Percentiles rank a stretch among this genome's conserved stretches.
Evolutionary conservation across 768 basidiomycete genomes (phyloP).

Genomic region (Rhizopogon sp.): DNA sequence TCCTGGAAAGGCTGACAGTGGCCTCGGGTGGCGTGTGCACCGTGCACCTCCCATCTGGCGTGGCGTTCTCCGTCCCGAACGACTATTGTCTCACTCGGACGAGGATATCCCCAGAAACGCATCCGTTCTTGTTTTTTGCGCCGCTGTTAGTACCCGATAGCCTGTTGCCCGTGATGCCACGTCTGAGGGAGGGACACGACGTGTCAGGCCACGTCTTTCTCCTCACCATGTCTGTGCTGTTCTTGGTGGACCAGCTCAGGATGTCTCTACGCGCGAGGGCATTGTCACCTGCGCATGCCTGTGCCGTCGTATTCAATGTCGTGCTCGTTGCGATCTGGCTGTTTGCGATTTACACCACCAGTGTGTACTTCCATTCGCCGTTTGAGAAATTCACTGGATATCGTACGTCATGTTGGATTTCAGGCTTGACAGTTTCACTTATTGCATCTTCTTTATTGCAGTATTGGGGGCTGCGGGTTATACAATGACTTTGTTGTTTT

Average conservation of each 20-base stretch:
- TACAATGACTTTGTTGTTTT: constrained; percentile 20
- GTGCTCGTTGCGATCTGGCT: constrained; percentile 60
- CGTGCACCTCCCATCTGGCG: constrained; percentile 55
- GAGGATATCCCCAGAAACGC: constrained; percentile 50
- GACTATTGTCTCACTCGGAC: constrained; percentile 52
- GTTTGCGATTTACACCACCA: constrained; percentile 74
- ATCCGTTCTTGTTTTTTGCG: constrained; percentile 57
- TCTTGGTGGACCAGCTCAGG: constrained; percentile 72
- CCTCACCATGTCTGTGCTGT: constrained; percentile 71
- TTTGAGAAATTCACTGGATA: constrained; percentile 85
- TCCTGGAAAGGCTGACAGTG: constrained; percentile 61
- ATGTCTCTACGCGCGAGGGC: constrained; percentile 39
- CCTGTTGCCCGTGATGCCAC: constrained; percentile 48
- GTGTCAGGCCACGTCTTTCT: constrained; percentile 93
- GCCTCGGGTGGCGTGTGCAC: constrained; percentile 76
- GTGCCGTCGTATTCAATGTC: constrained; percentile 42
- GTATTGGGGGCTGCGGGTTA: constrained; percentile 35
- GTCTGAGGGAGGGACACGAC: constrained; percentile 81
- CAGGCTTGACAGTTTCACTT: not conserved
- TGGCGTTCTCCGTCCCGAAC: constrained; percentile 45
- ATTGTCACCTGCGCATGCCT: constrained; percentile 42
- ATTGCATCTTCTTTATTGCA: constrained; percentile 13
- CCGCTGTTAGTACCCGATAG: constrained; percentile 28
- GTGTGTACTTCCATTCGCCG: constrained; percentile 88
- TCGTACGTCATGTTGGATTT: constrained; percentile 41